phyloP scores from a whole-genome alignment of 176 grass and related monocot species.

The Aegilops sharonensis region DNA sequence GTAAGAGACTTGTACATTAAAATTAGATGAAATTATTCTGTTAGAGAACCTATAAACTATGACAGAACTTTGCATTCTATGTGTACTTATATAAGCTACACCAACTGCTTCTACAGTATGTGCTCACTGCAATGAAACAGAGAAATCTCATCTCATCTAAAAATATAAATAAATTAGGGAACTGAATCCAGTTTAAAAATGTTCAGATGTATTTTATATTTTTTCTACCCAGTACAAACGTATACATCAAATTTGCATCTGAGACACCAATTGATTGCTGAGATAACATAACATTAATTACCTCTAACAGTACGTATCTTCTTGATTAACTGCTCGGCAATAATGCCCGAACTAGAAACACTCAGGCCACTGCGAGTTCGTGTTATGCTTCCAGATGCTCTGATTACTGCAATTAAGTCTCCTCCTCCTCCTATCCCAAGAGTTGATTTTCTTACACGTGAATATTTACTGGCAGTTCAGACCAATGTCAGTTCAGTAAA shows the following conservation, averaged over 20 bases:
- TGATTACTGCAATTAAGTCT: slow-evolving; percentile 82
- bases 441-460: slow-evolving; percentile 83
- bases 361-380: slow-evolving; percentile 65
- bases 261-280: not conserved
- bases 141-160: not conserved
- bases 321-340: slow-evolving; percentile 87
- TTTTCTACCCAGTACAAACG: not conserved
- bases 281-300: slow-evolving; percentile 35
- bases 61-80: slow-evolving; percentile 15
- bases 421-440: slow-evolving; percentile 79
- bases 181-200: not conserved
- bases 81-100: not conserved
- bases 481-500: slow-evolving; percentile 25
- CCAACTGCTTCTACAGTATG: slow-evolving; percentile 7
- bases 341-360: slow-evolving; percentile 66
- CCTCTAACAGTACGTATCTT: slow-evolving; percentile 89
- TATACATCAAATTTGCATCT: slow-evolving; percentile 19
- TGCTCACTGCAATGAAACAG: not conserved
- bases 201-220: not conserved
- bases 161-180: slow-evolving; percentile 19
- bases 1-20: slow-evolving; percentile 33
- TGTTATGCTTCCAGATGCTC: slow-evolving; percentile 88
- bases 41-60: slow-evolving; percentile 1
- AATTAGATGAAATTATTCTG: not conserved
- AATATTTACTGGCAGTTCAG: slow-evolving; percentile 73